Evolutionary conservation across 139 green algal species (phyloP).

Genomic region (Spirogloea muscicola): DNA sequence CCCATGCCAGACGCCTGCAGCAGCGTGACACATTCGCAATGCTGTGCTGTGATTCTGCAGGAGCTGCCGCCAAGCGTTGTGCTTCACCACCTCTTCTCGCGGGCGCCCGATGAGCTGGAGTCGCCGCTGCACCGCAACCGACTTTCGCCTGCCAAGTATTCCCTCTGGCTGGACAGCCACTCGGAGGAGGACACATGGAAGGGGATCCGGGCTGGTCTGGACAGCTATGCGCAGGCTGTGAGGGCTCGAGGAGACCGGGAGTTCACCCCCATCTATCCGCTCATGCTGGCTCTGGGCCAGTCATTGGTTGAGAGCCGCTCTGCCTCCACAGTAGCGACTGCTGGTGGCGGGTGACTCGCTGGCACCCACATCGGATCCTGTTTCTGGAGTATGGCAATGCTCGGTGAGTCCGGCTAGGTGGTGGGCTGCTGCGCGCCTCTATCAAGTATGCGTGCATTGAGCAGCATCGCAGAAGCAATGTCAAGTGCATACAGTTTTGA

Average conservation of each 20-base stretch:
- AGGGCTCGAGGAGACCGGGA: constrained; percentile 34
- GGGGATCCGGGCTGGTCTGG: constrained; percentile 33
- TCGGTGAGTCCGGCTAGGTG: neutral
- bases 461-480: neutral
- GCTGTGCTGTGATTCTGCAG: neutral
- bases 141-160: constrained; percentile 78
- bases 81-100: constrained; percentile 8
- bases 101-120: constrained; percentile 59
- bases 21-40: neutral
- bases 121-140: constrained; percentile 68
- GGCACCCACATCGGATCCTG: neutral
- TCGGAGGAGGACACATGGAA: constrained; percentile 42
- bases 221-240: constrained; percentile 27
- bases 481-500: neutral
- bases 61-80: neutral
- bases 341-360: neutral
- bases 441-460: neutral
- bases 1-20: neutral
- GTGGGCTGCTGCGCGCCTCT: neutral
- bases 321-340: neutral
- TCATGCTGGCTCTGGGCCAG: constrained; percentile 44
- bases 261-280: constrained; percentile 38
- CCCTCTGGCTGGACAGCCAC: constrained; percentile 79
- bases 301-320: constrained; percentile 3
- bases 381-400: neutral